Conservation (phyloP, 2,329 filamentous ascomycete genomes). For the Aspergillus persii region DNA sequence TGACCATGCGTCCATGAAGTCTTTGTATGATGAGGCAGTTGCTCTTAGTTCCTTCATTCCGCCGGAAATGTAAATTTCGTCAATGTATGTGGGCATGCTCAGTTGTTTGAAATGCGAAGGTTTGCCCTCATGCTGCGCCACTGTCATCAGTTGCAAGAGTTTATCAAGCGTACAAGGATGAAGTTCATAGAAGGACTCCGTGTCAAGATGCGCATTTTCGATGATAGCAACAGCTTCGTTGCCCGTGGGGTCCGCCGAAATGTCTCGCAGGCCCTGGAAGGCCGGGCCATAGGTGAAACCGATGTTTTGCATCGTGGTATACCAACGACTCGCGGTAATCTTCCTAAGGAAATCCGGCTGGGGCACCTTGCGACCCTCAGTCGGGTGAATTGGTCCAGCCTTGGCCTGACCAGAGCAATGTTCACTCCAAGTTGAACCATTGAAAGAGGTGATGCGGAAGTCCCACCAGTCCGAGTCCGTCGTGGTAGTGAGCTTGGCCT, state of each 20-base stretch:
- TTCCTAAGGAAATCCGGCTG: neutral
- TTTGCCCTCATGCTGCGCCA: slow-evolving; percentile 1
- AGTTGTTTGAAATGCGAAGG: neutral
- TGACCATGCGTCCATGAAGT: neutral
- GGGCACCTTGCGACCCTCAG: neutral
- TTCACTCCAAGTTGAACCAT: slow-evolving; percentile 6
- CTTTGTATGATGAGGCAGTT: neutral
- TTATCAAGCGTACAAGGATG: slow-evolving; percentile 12
- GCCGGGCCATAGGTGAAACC: slow-evolving; percentile 6
- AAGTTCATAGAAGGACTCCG: neutral
- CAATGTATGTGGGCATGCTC: slow-evolving; percentile 4
- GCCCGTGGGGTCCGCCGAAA: slow-evolving; percentile 5
- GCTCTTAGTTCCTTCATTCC: neutral
- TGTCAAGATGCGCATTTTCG: neutral
- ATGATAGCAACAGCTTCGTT: neutral
- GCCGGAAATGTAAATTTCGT: neutral
- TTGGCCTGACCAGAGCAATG: slow-evolving; percentile 7
- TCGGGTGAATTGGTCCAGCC: neutral
- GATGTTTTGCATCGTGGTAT: neutral
- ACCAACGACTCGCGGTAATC: neutral
- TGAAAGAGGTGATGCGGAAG: slow-evolving; percentile 8
- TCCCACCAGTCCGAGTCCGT: slow-evolving; percentile 7
- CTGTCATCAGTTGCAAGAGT: slow-evolving; percentile 8
- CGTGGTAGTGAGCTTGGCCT: neutral
- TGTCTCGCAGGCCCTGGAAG: slow-evolving; percentile 8